A percentile compares a stretch with the other conserved stretches of the same genome.
phyloP scores from a whole-genome alignment of 305 asterid species.

The Fraxinus xanthoxyloides region DNA sequence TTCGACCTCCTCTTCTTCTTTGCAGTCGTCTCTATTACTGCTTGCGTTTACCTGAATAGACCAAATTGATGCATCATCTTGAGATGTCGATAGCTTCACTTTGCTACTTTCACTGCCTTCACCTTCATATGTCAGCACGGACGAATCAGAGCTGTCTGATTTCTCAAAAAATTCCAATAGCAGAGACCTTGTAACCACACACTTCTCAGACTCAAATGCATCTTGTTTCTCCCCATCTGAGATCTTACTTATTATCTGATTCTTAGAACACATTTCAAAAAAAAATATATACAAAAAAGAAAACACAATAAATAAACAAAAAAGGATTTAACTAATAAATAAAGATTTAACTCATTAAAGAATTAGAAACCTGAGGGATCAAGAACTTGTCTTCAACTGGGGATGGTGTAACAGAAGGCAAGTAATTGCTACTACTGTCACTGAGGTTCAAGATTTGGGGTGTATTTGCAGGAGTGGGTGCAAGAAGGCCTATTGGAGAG shows the following conservation, averaged over 20 bases:
- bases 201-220: constrained; percentile 33
- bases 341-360: neutral
- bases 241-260: constrained; percentile 10
- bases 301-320: neutral
- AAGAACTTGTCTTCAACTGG: constrained; percentile 38
- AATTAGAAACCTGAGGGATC: constrained; percentile 48
- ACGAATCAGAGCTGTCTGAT: constrained; percentile 29
- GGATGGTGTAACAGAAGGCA: constrained; percentile 34
- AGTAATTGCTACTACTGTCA: neutral
- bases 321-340: neutral
- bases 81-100: constrained; percentile 32
- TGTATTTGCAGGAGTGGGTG: constrained; percentile 89
- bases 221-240: constrained; percentile 34
- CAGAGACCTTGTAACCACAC: constrained; percentile 59
- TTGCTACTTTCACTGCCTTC: constrained; percentile 1
- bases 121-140: constrained; percentile 36
- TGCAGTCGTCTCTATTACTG: constrained; percentile 41
- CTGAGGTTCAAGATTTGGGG: constrained; percentile 42
- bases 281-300: neutral
- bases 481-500: constrained; percentile 55
- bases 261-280: neutral
- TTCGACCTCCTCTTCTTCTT: constrained; percentile 16
- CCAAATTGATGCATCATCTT: constrained; percentile 62
- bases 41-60: constrained; percentile 78
- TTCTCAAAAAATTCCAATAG: constrained; percentile 69